Conservation (phyloP, 2,329 filamentous ascomycete species). For the Ophiostoma quercus region DNA sequence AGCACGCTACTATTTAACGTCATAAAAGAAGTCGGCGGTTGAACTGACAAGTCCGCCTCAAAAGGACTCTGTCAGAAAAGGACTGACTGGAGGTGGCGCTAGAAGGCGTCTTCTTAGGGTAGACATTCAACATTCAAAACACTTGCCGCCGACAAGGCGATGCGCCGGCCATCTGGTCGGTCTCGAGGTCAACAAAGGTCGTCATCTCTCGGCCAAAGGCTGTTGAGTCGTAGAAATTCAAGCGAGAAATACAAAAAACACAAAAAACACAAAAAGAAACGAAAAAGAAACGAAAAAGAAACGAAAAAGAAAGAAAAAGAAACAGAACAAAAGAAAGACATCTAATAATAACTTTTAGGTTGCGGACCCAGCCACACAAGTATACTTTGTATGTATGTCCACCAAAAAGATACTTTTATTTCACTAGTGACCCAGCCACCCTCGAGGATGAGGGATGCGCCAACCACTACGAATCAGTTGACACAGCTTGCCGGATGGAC, state of each 20-base stretch:
- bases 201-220: neutral
- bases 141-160: conserved; percentile 2
- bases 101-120: too few species aligned
- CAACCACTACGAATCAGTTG: neutral
- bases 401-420: neutral
- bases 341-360: conserved; percentile 9
- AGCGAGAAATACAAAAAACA: neutral
- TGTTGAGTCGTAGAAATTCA: neutral
- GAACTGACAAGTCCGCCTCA: too few species aligned
- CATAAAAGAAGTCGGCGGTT: too few species aligned
- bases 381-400: neutral
- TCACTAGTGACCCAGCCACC: neutral
- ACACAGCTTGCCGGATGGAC: too few species aligned
- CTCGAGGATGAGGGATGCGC: conserved; percentile 9
- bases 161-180: conserved; percentile 6
- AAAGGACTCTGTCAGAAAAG: too few species aligned
- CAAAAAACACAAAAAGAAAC: neutral
- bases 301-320: neutral
- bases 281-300: neutral
- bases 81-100: too few species aligned
- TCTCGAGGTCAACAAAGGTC: neutral
- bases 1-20: too few species aligned
- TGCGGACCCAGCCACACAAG: neutral
- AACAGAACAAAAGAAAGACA: neutral
- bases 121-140: too few species aligned